Conservation (phyloP, 129 eudicot species). For the Tagetes erecta region DNA sequence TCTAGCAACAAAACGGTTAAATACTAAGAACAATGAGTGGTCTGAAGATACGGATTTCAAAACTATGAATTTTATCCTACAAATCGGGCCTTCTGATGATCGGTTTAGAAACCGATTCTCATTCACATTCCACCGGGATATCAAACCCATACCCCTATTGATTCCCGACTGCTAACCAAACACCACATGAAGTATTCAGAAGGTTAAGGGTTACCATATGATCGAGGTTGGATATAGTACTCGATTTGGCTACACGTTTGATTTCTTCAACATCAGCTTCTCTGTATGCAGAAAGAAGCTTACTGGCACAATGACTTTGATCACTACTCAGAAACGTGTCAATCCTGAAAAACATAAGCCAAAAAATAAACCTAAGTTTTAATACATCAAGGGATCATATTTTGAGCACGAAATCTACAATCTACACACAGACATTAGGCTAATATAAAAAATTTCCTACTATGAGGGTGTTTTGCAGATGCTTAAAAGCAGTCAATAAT, state of each 20-base stretch:
- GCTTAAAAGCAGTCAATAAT: constrained; percentile 14
- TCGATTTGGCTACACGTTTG: constrained; percentile 69
- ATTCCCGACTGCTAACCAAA: neutral
- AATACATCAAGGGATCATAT: neutral
- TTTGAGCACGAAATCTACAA: constrained; percentile 12
- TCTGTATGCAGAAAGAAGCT: constrained; percentile 88
- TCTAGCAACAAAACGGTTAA: neutral
- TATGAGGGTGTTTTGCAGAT: constrained; percentile 11
- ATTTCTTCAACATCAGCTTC: constrained; percentile 88
- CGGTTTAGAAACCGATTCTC: neutral
- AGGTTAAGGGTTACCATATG: constrained; percentile 48
- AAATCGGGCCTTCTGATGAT: neutral
- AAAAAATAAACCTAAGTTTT: constrained; percentile 9
- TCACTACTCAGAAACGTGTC: constrained; percentile 86
- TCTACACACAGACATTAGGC: neutral
- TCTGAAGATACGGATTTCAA: neutral
- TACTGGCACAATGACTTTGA: constrained; percentile 83
- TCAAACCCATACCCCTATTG: neutral
- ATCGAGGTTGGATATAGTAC: constrained; percentile 77
- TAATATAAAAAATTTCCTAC: neutral
- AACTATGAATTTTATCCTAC: neutral
- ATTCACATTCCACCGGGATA: neutral
- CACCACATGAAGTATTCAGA: neutral
- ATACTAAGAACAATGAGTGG: neutral
- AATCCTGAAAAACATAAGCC: constrained; percentile 51